Percentiles rank a stretch among this genome's conserved stretches.
Evolutionary conservation across 768 basidiomycete genomes (phyloP).

Genomic region (Boletus fagicola): DNA sequence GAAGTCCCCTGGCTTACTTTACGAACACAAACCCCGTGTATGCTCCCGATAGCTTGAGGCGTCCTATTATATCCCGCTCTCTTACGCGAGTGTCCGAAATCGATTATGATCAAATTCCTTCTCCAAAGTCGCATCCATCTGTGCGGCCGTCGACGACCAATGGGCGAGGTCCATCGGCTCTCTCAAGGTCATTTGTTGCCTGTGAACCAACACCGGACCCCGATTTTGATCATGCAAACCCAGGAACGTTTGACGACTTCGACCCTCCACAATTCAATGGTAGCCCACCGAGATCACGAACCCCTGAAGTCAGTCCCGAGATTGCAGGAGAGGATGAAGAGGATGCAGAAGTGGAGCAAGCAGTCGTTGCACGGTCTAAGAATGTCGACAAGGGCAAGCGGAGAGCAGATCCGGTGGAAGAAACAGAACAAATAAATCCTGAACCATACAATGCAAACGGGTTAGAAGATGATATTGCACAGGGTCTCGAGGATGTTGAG

Average conservation of each 20-base stretch:
- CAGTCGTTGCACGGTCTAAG: slow-evolving; percentile 24
- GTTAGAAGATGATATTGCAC: slow-evolving; percentile 44
- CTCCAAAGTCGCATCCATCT: slow-evolving; percentile 42
- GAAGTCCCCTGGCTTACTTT: slow-evolving; percentile 37
- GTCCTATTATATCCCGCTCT: slow-evolving; percentile 44
- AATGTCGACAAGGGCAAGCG: slow-evolving; percentile 42
- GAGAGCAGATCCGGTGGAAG: slow-evolving; percentile 29
- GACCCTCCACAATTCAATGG: slow-evolving; percentile 22
- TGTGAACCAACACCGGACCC: slow-evolving; percentile 24
- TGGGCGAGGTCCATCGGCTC: slow-evolving; percentile 36
- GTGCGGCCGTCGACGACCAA: slow-evolving; percentile 34
- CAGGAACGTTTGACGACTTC: slow-evolving; percentile 29
- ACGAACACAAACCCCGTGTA: slow-evolving; percentile 35
- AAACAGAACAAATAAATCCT: slow-evolving; percentile 5
- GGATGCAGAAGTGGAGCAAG: slow-evolving; percentile 33
- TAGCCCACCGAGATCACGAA: slow-evolving; percentile 41
- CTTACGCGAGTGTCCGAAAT: slow-evolving; percentile 51
- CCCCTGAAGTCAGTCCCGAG: slow-evolving; percentile 50
- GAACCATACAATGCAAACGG: slow-evolving; percentile 25
- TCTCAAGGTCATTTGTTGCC: slow-evolving; percentile 29
- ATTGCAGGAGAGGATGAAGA: slow-evolving; percentile 32
- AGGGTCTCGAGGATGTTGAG: slow-evolving; percentile 43
- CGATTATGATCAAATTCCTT: slow-evolving; percentile 63
- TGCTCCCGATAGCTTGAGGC: slow-evolving; percentile 38
- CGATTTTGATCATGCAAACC: slow-evolving; percentile 24